A percentile compares a stretch with the other conserved stretches of the same genome.
phyloP scores from a whole-genome alignment of 192 early-diverging fungal species.

The Linnemannia hyalina region DNA sequence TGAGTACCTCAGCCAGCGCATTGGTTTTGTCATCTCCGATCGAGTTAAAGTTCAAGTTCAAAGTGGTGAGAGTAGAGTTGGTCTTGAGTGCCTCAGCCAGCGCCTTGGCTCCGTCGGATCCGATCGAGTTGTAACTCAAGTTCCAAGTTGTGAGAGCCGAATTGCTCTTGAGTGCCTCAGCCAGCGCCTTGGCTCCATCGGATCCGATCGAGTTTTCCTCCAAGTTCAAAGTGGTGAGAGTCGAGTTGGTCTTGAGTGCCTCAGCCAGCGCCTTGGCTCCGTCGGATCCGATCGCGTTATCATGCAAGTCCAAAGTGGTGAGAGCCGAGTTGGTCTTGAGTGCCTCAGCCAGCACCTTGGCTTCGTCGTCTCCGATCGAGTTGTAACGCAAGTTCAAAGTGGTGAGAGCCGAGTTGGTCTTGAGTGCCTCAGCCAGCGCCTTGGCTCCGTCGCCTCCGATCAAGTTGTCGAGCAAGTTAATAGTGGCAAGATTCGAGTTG shows the following conservation, averaged over 20 bases:
- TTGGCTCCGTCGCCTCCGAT: background rate
- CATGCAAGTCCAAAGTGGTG: too few relatives aligned
- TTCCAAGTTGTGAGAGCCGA: background rate
- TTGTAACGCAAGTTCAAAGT: constrained; percentile 5
- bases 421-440: constrained; percentile 9
- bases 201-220: too few relatives aligned
- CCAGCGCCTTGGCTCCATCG: too few relatives aligned
- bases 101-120: background rate
- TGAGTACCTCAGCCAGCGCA: too few relatives aligned
- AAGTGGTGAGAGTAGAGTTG: constrained; percentile 25
- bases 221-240: too few relatives aligned
- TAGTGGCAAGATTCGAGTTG: too few relatives aligned
- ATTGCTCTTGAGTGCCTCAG: constrained; percentile 1
- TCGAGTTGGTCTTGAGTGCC: too few relatives aligned
- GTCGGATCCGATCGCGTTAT: too few relatives aligned
- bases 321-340: constrained; percentile 16
- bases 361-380: constrained; percentile 4
- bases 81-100: constrained; percentile 18
- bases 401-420: constrained; percentile 26
- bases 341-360: constrained; percentile 24
- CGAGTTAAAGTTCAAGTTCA: background rate
- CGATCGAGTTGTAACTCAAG: background rate
- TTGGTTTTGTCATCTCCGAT: too few relatives aligned
- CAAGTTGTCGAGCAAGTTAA: background rate
- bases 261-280: too few relatives aligned